These are phyloP conservation scores for Penicillium occitanis DNA, from an alignment of 2,329 filamentous ascomycete species.

Conservation along the genomic window DNA sequence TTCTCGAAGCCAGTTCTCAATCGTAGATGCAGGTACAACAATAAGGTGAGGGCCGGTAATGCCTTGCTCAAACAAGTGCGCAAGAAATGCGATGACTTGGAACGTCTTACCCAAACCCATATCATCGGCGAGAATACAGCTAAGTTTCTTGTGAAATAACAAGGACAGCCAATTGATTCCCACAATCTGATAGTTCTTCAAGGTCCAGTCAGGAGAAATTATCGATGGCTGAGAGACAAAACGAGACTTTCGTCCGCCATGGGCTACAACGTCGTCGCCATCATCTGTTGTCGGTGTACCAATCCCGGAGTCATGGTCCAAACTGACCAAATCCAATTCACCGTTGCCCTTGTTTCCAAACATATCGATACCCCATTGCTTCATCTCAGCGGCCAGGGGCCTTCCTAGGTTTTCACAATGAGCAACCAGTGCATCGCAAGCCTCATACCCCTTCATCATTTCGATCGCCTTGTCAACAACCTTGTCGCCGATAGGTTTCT, in stretches of 20 bases:
- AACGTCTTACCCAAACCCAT: constrained; percentile 97
- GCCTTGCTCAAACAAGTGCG: constrained; percentile 71
- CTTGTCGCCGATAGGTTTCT: constrained; percentile 62
- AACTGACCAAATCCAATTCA: constrained; percentile 60
- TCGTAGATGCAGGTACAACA: constrained; percentile 86
- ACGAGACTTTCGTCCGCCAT: constrained; percentile 38
- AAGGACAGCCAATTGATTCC: constrained; percentile 93
- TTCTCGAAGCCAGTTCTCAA: constrained; percentile 94
- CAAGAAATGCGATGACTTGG: constrained; percentile 89
- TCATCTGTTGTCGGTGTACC: constrained; percentile 58
- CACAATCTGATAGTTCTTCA: constrained; percentile 93
- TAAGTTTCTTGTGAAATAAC: constrained; percentile 74
- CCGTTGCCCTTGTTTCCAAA: constrained; percentile 58
- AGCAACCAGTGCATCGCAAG: constrained; percentile 77
- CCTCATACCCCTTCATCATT: constrained; percentile 77
- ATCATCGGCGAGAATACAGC: constrained; percentile 92
- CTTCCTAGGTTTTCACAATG: constrained; percentile 73
- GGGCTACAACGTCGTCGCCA: constrained; percentile 39
- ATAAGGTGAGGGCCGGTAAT: constrained; percentile 74
- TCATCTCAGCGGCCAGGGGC: constrained; percentile 64
- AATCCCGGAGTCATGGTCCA: constrained; percentile 66
- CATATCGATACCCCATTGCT: constrained; percentile 67
- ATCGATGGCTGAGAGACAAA: constrained; percentile 68
- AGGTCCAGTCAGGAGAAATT: constrained; percentile 71
- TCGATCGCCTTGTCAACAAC: constrained; percentile 66